Evolutionary conservation across 495 filamentous ascomycete genomes (phyloP).

Genomic region (Xylaria acuta): DNA sequence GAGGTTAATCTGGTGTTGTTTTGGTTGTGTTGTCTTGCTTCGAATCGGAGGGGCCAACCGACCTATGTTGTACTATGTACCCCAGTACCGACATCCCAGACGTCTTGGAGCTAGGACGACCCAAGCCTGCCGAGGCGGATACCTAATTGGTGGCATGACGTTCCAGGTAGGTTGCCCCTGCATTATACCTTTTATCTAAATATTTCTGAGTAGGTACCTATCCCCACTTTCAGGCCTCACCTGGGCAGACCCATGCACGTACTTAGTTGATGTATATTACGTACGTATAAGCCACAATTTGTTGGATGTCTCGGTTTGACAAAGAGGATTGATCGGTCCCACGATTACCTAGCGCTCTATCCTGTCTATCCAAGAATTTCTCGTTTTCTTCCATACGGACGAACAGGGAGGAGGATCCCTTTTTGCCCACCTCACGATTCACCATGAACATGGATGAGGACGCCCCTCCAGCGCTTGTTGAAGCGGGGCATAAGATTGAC

Average conservation of each 20-base stretch:
- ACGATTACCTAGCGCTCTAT: neutral
- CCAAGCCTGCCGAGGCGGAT: neutral
- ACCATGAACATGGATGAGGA: slow-evolving; percentile 65
- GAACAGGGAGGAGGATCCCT: neutral
- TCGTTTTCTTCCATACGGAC: neutral
- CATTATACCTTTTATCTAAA: slow-evolving; percentile 6
- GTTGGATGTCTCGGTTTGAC: neutral
- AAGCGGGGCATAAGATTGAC: slow-evolving; percentile 48
- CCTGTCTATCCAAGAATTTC: neutral
- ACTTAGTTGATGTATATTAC: neutral
- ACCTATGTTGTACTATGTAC: neutral
- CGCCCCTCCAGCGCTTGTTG: slow-evolving; percentile 74
- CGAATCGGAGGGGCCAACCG: neutral
- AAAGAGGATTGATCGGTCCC: neutral
- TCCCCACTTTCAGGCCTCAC: neutral
- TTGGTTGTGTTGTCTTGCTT: slow-evolving; percentile 9
- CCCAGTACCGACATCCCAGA: neutral
- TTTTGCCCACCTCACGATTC: neutral
- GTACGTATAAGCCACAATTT: neutral
- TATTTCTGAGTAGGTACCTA: neutral
- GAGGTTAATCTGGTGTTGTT: neutral
- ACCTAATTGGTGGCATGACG: neutral
- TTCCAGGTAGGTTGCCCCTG: neutral
- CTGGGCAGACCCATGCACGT: neutral
- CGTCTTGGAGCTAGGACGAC: neutral